phyloP scores from a whole-genome alignment of 148 eudicot genomes.

The Cornus kousa region DNA sequence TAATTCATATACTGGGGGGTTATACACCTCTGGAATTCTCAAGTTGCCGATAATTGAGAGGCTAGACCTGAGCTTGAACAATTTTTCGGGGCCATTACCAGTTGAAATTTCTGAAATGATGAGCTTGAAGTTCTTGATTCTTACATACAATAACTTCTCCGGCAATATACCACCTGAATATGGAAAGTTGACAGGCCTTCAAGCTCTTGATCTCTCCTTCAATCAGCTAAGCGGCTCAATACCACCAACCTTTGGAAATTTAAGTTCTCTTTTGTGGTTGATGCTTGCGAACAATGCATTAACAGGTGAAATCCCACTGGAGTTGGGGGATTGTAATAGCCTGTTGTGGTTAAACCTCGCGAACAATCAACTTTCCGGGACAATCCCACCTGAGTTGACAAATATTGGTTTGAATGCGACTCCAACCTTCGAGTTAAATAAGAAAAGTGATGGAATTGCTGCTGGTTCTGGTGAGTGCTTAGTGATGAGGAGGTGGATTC shows the following conservation, averaged over 20 bases:
- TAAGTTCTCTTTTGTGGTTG: constrained; percentile 79
- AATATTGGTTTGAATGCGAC: constrained; percentile 58
- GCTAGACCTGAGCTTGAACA: constrained; percentile 78
- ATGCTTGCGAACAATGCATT: constrained; percentile 86
- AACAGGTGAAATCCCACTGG: constrained; percentile 73
- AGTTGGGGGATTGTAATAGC: constrained; percentile 84
- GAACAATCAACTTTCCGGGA: constrained; percentile 59
- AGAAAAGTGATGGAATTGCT: constrained; percentile 21
- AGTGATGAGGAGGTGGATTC: constrained; percentile 91
- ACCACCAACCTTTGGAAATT: constrained; percentile 68
- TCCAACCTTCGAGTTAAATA: constrained; percentile 55
- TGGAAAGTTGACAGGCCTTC: constrained; percentile 52
- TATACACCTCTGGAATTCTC: constrained; percentile 70
- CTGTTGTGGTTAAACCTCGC: constrained; percentile 87
- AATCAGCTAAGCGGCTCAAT: constrained; percentile 66
- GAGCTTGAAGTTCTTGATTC: constrained; percentile 54
- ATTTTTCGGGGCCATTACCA: constrained; percentile 72
- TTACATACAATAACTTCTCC: constrained; percentile 60
- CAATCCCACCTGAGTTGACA: constrained; percentile 54
- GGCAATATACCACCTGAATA: constrained; percentile 73
- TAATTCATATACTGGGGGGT: constrained; percentile 61
- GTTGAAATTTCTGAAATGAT: constrained; percentile 47
- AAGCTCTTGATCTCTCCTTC: constrained; percentile 81
- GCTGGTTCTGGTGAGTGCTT: constrained; percentile 82
- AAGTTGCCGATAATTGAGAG: constrained; percentile 47